Evolutionary conservation across 345 rosid genomes (phyloP), one percentile per base, ranked within the genome.

Genomic region (Zanthoxylum bungeanum): DNA sequence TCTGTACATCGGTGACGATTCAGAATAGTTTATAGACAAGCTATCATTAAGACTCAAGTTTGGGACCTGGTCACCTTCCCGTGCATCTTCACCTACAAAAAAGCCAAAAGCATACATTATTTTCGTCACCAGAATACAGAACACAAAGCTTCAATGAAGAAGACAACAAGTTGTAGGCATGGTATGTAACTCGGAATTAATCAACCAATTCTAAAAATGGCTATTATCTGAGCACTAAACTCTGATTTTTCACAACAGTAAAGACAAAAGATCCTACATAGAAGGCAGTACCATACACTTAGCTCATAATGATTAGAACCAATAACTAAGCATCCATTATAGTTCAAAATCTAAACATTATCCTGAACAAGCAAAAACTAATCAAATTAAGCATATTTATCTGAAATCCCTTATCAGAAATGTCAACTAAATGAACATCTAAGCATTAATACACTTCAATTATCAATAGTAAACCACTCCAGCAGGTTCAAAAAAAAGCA

Each of bases 71-170:
- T 78, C 85, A 53, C 69, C 82, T 64, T 84, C 91, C 76, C 31
- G 87, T 36, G 85, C 66, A 80, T 87, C 90, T 79, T 89, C 97
- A 72, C 99, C 98, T 93, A 73, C 66, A 82, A 70, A 71, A 56
- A 72, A 34, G 5, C 57, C 72, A 66, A 55, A 28, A 11, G 47
- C 60, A 59, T 17, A 34, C 68, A 56, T 71, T 33, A 59, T 17
- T 53, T 64, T 27, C 33, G 25, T 24, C 4, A 36, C 7, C 4
- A 11, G n/a, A 55, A 11, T 33, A 21, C 31, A 39, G 50, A 36
- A 67, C 0, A 39, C 9, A 42, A 16, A 36, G 49, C 68, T 67
- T 44, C 24, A 16, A 63, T 21, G 37, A 49, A 17, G 49, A 62
- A 10, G 22, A 19, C 34, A n/a, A n/a, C n/a, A n/a, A n/a, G n/a